Evolutionary conservation across 805 yeast species (phyloP), one percentile per base, ranked within the genome.

Genomic region (Komagataella phaffii): DNA sequence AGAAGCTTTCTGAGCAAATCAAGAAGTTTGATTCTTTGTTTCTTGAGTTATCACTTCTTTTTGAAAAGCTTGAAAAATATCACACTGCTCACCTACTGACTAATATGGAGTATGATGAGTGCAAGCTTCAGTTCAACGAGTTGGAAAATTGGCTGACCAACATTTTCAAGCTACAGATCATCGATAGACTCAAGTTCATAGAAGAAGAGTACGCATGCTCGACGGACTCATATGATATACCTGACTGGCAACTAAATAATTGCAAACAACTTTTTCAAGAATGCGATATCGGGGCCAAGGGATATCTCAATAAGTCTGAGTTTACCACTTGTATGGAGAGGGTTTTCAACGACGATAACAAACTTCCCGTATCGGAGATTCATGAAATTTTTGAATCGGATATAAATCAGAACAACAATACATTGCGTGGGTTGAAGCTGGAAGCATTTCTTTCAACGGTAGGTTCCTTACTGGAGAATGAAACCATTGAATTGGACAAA

Each of bases 211-310:
- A 30, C 14, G 12, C 40, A 10, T 30, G 43, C 10, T 18, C 23
- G 3, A 58, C 66, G 7, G 55, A 57, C 49, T 58, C 64, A 60
- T 61, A 64, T 36, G 64, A 61, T 48, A 52, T 69, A 47, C 62
- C 71, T 6, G 67, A 70, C 1, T 60, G 61, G 23, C 72, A 69
- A 50, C 54, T 68, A 18, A 73, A 68, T 47, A 75, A 73, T 51
- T 71, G 71, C 56, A 75, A 72, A 54, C 58, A 70, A 3, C 68
- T 73, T 14, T 76, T 76, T 54, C 59, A 73, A 8, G 69, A 67
- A 53, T 70, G 70, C 52, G 68, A 64, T 52, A 62, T 59, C 36
- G 65, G 68, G 1, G 62, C 62, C 48, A 69, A 68, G 52, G 65
- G 67, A 44, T 61, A 65, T 43, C 59, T 76, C 51, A 64, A 65